A percentile compares a stretch with the other conserved stretches of the same genome.
These are phyloP conservation scores for Lactarius pseudohatsudake DNA, from an alignment of 768 basidiomycete genomes.

Conservation along the genomic window DNA sequence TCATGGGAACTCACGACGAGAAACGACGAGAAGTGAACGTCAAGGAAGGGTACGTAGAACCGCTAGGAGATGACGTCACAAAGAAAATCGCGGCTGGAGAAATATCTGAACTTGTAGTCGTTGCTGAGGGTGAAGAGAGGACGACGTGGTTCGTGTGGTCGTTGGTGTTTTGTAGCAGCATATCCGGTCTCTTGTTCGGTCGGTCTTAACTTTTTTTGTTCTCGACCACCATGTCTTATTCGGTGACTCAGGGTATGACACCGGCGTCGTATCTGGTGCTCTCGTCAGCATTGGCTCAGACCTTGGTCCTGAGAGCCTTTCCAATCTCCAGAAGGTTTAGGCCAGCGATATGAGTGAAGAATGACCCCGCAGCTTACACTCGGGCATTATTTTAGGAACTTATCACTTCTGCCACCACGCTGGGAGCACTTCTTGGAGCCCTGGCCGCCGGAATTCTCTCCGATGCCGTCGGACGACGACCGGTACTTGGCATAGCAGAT, in stretches of 20 bases:
- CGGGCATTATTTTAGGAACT: constrained; percentile 52
- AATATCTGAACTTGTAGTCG: constrained; percentile 57
- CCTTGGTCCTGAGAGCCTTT: constrained; percentile 55
- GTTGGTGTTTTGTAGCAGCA: constrained; percentile 71
- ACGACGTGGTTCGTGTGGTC: constrained; percentile 77
- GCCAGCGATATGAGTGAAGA: neutral
- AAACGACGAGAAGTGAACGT: neutral
- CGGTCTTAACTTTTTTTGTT: constrained; percentile 29
- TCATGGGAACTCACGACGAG: constrained; percentile 13
- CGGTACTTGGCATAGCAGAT: constrained; percentile 66
- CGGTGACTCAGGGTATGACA: constrained; percentile 59
- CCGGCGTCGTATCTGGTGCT: constrained; percentile 79
- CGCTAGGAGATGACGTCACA: constrained; percentile 7
- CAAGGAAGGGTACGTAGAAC: neutral
- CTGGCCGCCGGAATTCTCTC: constrained; percentile 66
- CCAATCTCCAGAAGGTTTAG: constrained; percentile 61
- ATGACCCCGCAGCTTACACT: neutral
- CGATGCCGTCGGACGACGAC: constrained; percentile 67
- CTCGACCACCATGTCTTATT: neutral
- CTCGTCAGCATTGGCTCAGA: constrained; percentile 70
- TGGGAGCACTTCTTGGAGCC: constrained; percentile 76
- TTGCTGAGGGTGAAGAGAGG: constrained; percentile 63
- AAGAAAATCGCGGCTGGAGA: constrained; percentile 39
- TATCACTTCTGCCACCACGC: constrained; percentile 76
- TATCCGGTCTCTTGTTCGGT: constrained; percentile 78